Evolutionary conservation across 805 yeast species (phyloP).

Genomic region (Metschnikowia santaceciliae): DNA sequence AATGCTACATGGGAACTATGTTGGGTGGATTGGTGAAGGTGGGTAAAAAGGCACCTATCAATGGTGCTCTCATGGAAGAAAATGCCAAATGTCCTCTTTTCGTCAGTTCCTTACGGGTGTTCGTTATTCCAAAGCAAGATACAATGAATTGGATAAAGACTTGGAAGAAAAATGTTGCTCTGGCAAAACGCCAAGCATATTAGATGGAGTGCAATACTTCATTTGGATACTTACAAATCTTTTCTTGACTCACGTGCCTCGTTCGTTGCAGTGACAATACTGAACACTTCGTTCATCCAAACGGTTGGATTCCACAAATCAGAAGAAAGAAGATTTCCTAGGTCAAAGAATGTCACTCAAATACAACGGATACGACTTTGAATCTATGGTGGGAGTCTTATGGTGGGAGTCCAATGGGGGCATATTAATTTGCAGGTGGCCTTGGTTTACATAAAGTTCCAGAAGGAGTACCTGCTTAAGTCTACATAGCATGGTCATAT

Average conservation of each 20-base stretch:
- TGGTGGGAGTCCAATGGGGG: too few species aligned
- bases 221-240: background rate
- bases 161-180: conserved; percentile 62
- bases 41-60: conserved; percentile 70
- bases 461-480: too few species aligned
- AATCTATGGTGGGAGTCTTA: too few species aligned
- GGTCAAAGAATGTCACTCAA: too few species aligned
- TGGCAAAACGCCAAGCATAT: conserved; percentile 35
- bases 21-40: conserved; percentile 82
- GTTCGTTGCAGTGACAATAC: background rate
- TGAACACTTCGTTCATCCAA: conserved; percentile 58
- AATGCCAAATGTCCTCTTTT: conserved; percentile 70
- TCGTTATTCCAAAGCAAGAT: conserved; percentile 72
- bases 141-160: conserved; percentile 58
- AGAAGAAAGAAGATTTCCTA: too few species aligned
- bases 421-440: too few species aligned
- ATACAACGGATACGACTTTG: too few species aligned
- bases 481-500: too few species aligned
- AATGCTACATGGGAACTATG: conserved; percentile 76
- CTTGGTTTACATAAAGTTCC: too few species aligned
- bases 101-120: conserved; percentile 67
- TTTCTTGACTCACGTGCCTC: background rate
- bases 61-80: conserved; percentile 58
- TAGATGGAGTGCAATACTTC: background rate
- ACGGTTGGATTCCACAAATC: too few species aligned